Percentiles rank a stretch among this genome's conserved stretches.
Evolutionary conservation across 306 rosid species (phyloP).

Genomic region (Luffa aegyptiaca): DNA sequence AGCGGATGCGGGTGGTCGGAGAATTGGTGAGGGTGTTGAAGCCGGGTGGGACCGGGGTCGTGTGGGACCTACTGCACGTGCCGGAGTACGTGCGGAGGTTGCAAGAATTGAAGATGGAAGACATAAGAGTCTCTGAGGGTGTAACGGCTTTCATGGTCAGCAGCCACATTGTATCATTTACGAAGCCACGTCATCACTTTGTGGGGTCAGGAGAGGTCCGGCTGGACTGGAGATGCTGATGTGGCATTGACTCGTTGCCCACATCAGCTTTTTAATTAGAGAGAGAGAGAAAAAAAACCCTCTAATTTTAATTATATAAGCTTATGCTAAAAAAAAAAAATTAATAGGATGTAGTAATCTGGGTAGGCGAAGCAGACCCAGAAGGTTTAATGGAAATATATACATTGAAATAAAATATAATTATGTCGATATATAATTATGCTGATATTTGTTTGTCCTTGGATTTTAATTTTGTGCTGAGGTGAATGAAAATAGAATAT

Average conservation of each 20-base stretch:
- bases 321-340: not conserved
- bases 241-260: not conserved
- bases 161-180: constrained; percentile 87
- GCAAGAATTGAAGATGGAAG: constrained; percentile 92
- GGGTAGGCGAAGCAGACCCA: constrained; percentile 14
- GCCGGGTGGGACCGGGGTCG: constrained; percentile 75
- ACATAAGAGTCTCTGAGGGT: constrained; percentile 69
- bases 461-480: not conserved
- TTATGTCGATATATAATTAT: not conserved
- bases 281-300: not conserved
- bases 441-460: too few relatives aligned
- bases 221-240: constrained; percentile 83
- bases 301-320: not conserved
- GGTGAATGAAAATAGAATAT: not conserved
- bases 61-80: constrained; percentile 94
- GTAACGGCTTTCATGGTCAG: constrained; percentile 92
- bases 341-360: not conserved
- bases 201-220: constrained; percentile 75
- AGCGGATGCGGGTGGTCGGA: constrained; percentile 87
- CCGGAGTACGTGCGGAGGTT: constrained; percentile 80
- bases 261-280: not conserved
- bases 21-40: constrained; percentile 87
- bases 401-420: not conserved
- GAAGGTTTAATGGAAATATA: not conserved
- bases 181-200: constrained; percentile 68